A percentile compares a stretch with the other conserved stretches of the same genome.
Conservation (phyloP, 495 filamentous ascomycete species). For the Hyaloscypha finlandica region DNA sequence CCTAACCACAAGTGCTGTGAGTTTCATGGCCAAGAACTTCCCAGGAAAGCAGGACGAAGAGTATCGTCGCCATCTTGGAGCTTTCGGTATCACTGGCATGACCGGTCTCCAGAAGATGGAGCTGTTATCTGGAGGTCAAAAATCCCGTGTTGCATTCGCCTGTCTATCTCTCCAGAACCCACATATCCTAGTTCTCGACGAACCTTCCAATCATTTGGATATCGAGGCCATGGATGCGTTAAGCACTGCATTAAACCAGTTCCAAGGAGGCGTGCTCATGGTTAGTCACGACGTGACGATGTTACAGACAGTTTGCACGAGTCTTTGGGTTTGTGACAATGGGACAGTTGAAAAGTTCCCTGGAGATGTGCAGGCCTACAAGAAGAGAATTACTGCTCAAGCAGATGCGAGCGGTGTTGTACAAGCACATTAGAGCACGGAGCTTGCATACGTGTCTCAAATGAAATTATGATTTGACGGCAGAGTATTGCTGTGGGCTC, state of each 20-base stretch:
- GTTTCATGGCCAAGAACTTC: constrained; percentile 92
- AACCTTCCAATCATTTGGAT: constrained; percentile 97
- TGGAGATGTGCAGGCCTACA: constrained; percentile 95
- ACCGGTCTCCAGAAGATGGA: constrained; percentile 97
- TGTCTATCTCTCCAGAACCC: constrained; percentile 90
- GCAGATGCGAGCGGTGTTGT: constrained; percentile 87
- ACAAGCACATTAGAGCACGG: constrained; percentile 46
- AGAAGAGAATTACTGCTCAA: constrained; percentile 91
- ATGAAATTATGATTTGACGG: background rate
- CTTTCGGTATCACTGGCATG: constrained; percentile 97
- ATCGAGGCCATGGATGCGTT: constrained; percentile 99
- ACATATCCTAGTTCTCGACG: constrained; percentile 96
- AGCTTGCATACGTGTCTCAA: background rate
- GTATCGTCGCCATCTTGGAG: constrained; percentile 92
- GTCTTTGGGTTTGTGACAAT: constrained; percentile 94
- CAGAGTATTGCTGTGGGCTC: background rate
- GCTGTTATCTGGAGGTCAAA: constrained; percentile 93
- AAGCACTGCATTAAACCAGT: constrained; percentile 75
- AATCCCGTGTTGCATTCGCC: constrained; percentile 96
- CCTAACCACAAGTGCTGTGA: constrained; percentile 81
- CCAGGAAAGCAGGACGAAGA: constrained; percentile 94
- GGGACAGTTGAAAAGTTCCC: constrained; percentile 97
- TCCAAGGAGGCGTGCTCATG: constrained; percentile 96
- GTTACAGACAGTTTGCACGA: constrained; percentile 92
- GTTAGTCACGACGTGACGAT: constrained; percentile 99